Base-by-base conservation (phyloP, 2,329 filamentous ascomycete genomes). In the Fusarium tricinctum region DNA sequence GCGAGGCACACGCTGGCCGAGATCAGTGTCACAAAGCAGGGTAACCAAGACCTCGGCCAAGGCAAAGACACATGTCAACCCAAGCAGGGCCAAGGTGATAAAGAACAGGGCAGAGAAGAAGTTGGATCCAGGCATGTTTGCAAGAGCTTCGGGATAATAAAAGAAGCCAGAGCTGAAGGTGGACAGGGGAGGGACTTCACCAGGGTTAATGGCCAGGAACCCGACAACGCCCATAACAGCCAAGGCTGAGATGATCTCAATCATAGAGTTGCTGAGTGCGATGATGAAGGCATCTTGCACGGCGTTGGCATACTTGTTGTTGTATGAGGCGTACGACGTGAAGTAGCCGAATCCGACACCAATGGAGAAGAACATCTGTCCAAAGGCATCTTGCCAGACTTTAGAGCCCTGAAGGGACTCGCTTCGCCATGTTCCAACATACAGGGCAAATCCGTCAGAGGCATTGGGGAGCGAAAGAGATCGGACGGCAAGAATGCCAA, bases 281-380 rank as follows among this genome's bases (percentile, higher is more conserved):
- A 87, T 86, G 8, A 87, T 80, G 8, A 87, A 72, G 0, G 85
- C 81, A 55, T 88, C 85, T 77, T 85, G 84, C 0, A 87, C 85
- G 0, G 66, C 67, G 42, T 87, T 86, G 28, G 84, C 82, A 58
- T 83, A 81, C 54, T 79, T 78, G 80, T 82, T 66, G 78, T 87
- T 86, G 74, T 86, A 88, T 0, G 83, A 86, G 1, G 85, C 85
- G 55, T 86, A 87, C 0, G 81, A 82, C 0, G 85, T 87, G 48
- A 85, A 87, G 69, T 85, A 86, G 1, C 85, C 85, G 58, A 86
- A 86, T 0, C 84, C 84, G 5, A 87, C 83, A 1, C 84, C 85
- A 1, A 76, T 78, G 0, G 73, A 76, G 47, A 77, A 78, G 51
- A 78, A 76, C 30, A 77, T 74, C 42, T 87, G 85, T 0, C 85